Base-by-base conservation (phyloP, 1,284 basidiomycete genomes). In the Sporisorium reilianum region DNA sequence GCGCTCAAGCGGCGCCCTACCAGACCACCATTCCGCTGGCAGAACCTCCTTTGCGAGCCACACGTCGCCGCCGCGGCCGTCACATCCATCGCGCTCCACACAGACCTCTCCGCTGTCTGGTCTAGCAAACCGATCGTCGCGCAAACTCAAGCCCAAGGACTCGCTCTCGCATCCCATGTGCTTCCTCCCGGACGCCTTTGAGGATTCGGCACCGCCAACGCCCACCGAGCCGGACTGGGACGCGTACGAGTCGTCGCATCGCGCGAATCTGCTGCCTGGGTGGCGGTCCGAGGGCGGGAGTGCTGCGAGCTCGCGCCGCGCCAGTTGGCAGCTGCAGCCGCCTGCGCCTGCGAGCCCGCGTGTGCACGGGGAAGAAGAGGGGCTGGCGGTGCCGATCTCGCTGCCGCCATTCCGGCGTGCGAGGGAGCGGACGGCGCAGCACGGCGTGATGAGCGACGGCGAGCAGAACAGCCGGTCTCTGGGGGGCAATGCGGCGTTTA, bases 131-230 rank as follows among this genome's bases (percentile, higher is more conserved):
- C 38, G 45, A 1, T 22, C 58, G 12, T 42, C n/a, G 8, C 56
- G 49, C 48, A 64, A 55, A 56, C 58, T 70, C 18, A 49, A 57
- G 38, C 48, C 56, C 7, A 73, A 67, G 28, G 61, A 64, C 0
- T 70, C 56, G 34, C 61, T 71, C 42, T 67, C 73, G 11, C 73
- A 75, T 42, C 74, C 74, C 3, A 76, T 72, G 58, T 76, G 68
- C 34, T 76, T 76, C 41, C 50, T 76, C 14, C 74, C 74, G 3
- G 74, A 76, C 34, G 62, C 74, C 6, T 76, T 76, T 38, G 74
- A 76, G n/a, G 74, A 76, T 7, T 76, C 74, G 5, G 64, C 63
- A 0, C 74, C 68, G 2, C 51, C 68, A 1, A 75, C 68, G 7
- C 68, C 74, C 5, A 63, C 70, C 5, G 70, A 73, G 45, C 55